phyloP scores from a whole-genome alignment of 2,329 filamentous ascomycete species.

The Aureobasidium melanogenum region DNA sequence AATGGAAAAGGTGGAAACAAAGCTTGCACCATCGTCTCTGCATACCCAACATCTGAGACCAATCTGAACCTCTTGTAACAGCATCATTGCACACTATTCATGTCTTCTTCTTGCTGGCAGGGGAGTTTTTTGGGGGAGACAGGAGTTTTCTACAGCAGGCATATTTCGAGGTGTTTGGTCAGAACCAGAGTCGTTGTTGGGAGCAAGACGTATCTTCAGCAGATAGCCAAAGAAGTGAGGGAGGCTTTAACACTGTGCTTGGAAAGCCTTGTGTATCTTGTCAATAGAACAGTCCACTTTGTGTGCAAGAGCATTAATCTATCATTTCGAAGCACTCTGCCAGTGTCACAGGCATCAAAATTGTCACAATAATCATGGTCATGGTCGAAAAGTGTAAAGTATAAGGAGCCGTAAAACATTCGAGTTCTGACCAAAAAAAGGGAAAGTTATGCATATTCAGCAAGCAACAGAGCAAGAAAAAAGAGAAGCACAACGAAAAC shows the following conservation, averaged over 20 bases:
- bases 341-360: background rate
- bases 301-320: background rate
- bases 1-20: background rate
- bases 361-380: background rate
- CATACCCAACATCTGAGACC: background rate
- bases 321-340: background rate
- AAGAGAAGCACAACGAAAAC: background rate
- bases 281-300: background rate
- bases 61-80: background rate
- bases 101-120: background rate
- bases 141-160: background rate
- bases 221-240: background rate
- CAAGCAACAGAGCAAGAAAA: background rate
- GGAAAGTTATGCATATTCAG: constrained; percentile 8
- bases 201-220: background rate
- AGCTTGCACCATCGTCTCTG: background rate
- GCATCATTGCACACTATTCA: background rate
- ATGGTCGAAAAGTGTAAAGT: background rate
- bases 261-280: background rate
- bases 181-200: background rate
- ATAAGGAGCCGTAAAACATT: constrained; percentile 1
- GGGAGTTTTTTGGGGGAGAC: background rate
- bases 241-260: background rate
- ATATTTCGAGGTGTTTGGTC: background rate
- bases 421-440: constrained; percentile 8